Evolutionary conservation across 2,329 filamentous ascomycete species (phyloP).

Genomic region (Nemania serpens): DNA sequence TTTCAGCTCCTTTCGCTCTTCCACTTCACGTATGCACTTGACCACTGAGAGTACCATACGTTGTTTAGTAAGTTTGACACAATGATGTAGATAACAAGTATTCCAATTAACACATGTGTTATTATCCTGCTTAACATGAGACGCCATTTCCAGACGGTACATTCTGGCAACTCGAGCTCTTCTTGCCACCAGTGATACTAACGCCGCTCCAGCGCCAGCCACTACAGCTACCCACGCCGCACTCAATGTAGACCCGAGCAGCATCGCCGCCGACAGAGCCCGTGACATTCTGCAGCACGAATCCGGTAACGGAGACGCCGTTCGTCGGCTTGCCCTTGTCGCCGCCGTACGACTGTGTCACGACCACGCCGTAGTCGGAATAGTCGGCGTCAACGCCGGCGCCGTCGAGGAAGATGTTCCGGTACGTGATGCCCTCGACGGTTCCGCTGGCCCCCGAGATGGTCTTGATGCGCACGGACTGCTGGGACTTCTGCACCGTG

Average conservation of each 20-base stretch:
- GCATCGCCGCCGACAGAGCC: slow-evolving; percentile 44
- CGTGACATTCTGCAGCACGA: slow-evolving; percentile 48
- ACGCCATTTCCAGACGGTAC: slow-evolving; percentile 29
- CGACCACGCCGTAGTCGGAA: slow-evolving; percentile 56
- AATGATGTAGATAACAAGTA: background rate
- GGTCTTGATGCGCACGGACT: slow-evolving; percentile 65
- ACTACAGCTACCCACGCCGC: slow-evolving; percentile 44
- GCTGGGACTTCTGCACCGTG: slow-evolving; percentile 55
- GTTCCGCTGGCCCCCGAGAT: slow-evolving; percentile 55
- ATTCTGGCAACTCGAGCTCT: slow-evolving; percentile 65
- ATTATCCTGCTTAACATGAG: slow-evolving; percentile 27
- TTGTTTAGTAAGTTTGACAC: background rate
- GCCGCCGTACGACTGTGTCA: slow-evolving; percentile 61
- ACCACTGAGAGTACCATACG: background rate
- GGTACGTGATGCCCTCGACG: slow-evolving; percentile 58
- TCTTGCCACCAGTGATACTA: slow-evolving; percentile 45
- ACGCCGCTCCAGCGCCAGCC: slow-evolving; percentile 45
- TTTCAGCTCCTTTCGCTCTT: too few relatives aligned
- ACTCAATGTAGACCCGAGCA: slow-evolving; percentile 45
- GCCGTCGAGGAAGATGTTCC: slow-evolving; percentile 47
- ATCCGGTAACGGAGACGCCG: slow-evolving; percentile 51
- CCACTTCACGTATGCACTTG: background rate
- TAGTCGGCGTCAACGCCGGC: slow-evolving; percentile 19
- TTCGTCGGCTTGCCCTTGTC: slow-evolving; percentile 50
- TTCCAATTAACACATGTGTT: background rate